Percentiles rank a stretch among this genome's conserved stretches.
These are phyloP conservation scores for Candida labiduridarum DNA, from an alignment of 1,139 yeast species.

Conservation along the genomic window DNA sequence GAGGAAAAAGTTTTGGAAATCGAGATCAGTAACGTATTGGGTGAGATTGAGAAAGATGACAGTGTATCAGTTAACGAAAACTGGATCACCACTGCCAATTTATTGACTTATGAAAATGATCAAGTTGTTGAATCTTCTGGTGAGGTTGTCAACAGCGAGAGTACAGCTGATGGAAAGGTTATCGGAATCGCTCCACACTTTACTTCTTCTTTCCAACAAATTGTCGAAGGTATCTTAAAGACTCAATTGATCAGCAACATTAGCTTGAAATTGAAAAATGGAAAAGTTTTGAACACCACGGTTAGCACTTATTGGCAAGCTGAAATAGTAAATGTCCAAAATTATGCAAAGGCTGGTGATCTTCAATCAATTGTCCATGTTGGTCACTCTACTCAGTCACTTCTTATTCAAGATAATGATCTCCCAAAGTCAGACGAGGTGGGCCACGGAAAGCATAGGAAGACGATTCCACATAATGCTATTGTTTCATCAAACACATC, in stretches of 20 bases:
- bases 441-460: neutral
- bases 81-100: constrained; percentile 73
- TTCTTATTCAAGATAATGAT: constrained; percentile 20
- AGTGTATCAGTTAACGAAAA: constrained; percentile 50
- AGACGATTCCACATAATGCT: constrained; percentile 10
- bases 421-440: constrained; percentile 12
- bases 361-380: constrained; percentile 33
- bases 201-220: constrained; percentile 36
- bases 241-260: constrained; percentile 34
- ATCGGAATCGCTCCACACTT: constrained; percentile 31
- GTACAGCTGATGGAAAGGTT: constrained; percentile 20
- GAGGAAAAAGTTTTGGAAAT: constrained; percentile 37
- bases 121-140: constrained; percentile 44
- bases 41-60: constrained; percentile 29
- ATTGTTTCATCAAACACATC: constrained; percentile 21
- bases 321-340: constrained; percentile 36
- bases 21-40: constrained; percentile 61
- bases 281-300: constrained; percentile 30
- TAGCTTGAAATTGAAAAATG: constrained; percentile 36
- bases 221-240: constrained; percentile 33
- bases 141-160: constrained; percentile 27
- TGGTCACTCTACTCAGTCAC: constrained; percentile 23
- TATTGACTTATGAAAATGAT: constrained; percentile 61
- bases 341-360: constrained; percentile 30
- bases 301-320: constrained; percentile 30